Base-by-base conservation (phyloP, 331 rosid genomes). In the Quercus phellos region DNA sequence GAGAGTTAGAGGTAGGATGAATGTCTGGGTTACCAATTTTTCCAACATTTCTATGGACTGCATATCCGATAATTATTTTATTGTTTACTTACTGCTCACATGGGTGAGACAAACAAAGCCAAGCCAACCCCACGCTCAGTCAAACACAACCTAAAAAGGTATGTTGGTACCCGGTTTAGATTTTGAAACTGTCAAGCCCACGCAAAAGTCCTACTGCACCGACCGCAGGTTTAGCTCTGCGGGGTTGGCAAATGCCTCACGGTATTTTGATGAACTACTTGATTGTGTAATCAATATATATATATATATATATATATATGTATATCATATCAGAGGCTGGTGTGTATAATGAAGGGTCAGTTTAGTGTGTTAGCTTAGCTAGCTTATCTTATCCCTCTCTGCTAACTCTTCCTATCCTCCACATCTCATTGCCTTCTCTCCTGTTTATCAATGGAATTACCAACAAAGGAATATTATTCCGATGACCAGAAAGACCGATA, bases 401-500 rank as follows among this genome's bases (percentile, higher is more conserved):
- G 53, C 16, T 46, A 11, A 53, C 51, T 42, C 42, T 55, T 22
- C 71, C 30, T 14, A 43, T 58, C 26, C 3, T 22, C n/a, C 32
- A 3, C 21, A 58, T 2, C 55, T 26, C 43, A 35, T 11, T n/a
- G 13, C 18, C 38, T 27, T 54, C 46, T 38, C 12, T 38, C 46
- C 29, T 32, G 35, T 51, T 55, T 66, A 66, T 46, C 82, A 72
- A 82, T 79, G 87, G 87, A 72, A n/a, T 24, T 66, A 2, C 58
- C 75, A 9, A 67, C 51, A 30, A 34, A 78, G 50, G 12, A 66
- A 35, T 13, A 55, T 14, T 35, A 60, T 63, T 60, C 24, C 50
- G 21, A 2, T 61, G 22, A n/a, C 21, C 58, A 64, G 56, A 64
- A 81, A 68, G 4, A 70, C 34, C 55, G 42, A 51, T 80, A 50